Evolutionary conservation across 2,329 filamentous ascomycete species (phyloP), one percentile per base, ranked within the genome.

Genomic region (Xylariaceae sp.): DNA sequence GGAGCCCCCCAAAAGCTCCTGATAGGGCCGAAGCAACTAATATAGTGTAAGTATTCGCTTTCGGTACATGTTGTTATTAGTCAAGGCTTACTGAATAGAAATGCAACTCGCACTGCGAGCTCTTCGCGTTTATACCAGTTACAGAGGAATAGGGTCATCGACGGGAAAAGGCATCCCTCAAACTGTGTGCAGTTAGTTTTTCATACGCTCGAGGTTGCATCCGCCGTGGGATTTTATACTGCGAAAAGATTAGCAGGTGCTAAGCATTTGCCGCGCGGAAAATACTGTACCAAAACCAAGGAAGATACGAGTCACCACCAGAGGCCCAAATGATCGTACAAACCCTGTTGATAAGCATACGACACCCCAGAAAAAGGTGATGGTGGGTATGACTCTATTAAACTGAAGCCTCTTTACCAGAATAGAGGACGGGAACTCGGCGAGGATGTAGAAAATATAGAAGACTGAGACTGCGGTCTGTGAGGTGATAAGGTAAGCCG

Each of bases 111-210:
- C 1, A 56, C 42, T 0, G 50, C 56, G 9, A 62, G 22, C n/a
- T 62, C 58, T 17, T 60, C 56, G 2, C 53, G 52, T 4, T 58
- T 62, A 44, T 61, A 62, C 50, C 59, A 62, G 11, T 55, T 57
- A 9, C 54, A 57, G 1, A 62, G 35, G 16, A 57, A 53, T 13
- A 59, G 50, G 0, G 55, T 51, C 19, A 59, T 48, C 3, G 53
- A 50, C 3, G 59, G 57, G n/a, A 60, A 61, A 24, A 60, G 49
- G 17, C 55, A 57, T 3, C 57, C 59, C 37, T 62, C 59, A 9
- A 53, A 53, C 22, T 26, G 11, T 6, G 11, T 26, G 22, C 22
- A 11, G 22, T 26, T 26, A 26, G 22, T 26, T 26, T 6, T 6
- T 11, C 6, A 6, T 26, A 26, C 11, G 6, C 22, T 26, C 22